These are phyloP conservation scores for Myochromella boudieri DNA, from an alignment of 768 basidiomycete species.

Conservation along the genomic window DNA sequence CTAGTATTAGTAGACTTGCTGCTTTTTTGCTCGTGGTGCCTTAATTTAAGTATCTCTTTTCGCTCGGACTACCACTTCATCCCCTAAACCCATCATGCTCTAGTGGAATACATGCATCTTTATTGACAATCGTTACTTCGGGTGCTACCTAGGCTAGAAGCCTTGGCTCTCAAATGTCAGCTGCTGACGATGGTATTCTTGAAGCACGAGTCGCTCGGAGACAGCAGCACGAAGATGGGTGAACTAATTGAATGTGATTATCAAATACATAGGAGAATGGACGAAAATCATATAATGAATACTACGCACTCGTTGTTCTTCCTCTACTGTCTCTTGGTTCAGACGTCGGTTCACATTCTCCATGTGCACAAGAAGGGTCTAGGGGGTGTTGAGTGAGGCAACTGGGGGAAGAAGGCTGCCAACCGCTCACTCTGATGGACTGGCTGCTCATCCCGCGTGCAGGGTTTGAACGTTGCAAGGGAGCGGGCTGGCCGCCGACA, in stretches of 20 bases:
- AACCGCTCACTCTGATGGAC: conserved; percentile 55
- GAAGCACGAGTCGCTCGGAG: conserved; percentile 3
- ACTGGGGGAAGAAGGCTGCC: background rate
- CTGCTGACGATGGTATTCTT: conserved; percentile 2
- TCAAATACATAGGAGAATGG: background rate
- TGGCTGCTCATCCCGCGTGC: conserved; percentile 51
- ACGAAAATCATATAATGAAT: background rate
- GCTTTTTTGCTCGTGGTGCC: conserved; percentile 7
- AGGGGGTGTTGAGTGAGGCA: background rate
- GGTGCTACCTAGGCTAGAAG: too few species aligned
- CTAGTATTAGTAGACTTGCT: conserved; percentile 13
- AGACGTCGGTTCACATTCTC: conserved; percentile 53
- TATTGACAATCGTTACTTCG: too few species aligned
- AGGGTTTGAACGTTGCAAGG: conserved; percentile 46
- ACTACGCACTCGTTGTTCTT: conserved; percentile 56
- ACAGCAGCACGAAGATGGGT: conserved; percentile 10
- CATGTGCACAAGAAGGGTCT: conserved; percentile 75
- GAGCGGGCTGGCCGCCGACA: conserved; percentile 44
- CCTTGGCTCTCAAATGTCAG: background rate
- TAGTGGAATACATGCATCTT: conserved; percentile 12
- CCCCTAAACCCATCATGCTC: conserved; percentile 3
- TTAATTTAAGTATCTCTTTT: conserved; percentile 13
- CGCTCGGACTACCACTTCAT: background rate
- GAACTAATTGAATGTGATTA: conserved; percentile 3
- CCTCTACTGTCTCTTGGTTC: conserved; percentile 46